Percentiles rank a stretch among this genome's conserved stretches.
Conservation (phyloP, 2,329 filamentous ascomycete species). For the Thyridium curvatum region DNA sequence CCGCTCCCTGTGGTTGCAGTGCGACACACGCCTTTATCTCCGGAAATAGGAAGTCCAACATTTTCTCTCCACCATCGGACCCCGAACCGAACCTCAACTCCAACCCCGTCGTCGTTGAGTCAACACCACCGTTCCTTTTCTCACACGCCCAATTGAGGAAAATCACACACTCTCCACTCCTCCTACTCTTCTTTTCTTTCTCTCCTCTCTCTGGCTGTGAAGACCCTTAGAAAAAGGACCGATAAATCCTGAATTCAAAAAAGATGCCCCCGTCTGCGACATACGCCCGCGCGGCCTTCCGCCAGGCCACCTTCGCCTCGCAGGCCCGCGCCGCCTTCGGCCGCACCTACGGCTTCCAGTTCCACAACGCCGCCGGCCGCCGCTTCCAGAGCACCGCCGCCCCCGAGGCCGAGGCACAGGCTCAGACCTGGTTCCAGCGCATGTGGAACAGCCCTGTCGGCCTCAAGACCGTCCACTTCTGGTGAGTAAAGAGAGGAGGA, state of each 20-base stretch:
- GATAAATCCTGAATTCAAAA: no score
- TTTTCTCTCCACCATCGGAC: no score
- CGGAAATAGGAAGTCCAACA: conserved; percentile 7
- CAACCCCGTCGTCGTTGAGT: not conserved
- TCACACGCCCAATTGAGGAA: no score
- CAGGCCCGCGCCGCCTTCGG: conserved; percentile 42
- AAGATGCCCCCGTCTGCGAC: not conserved
- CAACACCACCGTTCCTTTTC: no score
- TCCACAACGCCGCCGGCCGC: conserved; percentile 36
- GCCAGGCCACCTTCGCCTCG: conserved; percentile 7
- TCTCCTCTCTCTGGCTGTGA: no score
- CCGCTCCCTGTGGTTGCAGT: no score
- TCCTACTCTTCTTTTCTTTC: no score
- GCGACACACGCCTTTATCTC: no score
- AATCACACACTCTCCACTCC: no score
- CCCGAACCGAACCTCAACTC: not conserved
- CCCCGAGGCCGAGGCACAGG: conserved; percentile 36
- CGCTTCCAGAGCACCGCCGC: conserved; percentile 65
- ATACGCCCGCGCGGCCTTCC: conserved; percentile 2
- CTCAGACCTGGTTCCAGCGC: conserved; percentile 60
- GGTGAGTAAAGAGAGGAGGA: no score
- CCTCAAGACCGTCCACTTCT: conserved; percentile 95
- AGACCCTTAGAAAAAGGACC: no score
- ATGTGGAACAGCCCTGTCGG: conserved; percentile 80
- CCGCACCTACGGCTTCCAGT: conserved; percentile 35